A percentile compares a stretch with the other conserved stretches of the same genome.
Conservation (phyloP, 2,329 filamentous ascomycete species). For the Arachnomyces sp. region DNA sequence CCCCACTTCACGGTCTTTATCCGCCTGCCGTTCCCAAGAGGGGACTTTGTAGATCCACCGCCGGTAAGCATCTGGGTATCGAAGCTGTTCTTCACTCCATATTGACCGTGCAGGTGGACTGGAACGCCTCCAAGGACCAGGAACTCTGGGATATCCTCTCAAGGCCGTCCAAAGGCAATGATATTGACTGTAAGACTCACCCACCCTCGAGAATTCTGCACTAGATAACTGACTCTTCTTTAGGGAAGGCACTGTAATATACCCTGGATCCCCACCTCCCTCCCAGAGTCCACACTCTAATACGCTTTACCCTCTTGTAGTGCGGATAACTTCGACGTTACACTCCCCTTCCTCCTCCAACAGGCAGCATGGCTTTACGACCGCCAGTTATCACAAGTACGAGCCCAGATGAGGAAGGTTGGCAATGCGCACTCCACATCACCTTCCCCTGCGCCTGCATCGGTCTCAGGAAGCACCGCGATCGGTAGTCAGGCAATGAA, state of each 20-base stretch:
- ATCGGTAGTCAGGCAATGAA: conserved; percentile 29
- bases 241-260: conserved; percentile 66
- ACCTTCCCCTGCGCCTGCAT: conserved; percentile 35
- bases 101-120: conserved; percentile 58
- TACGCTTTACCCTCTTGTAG: conserved; percentile 33
- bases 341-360: conserved; percentile 79
- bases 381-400: conserved; percentile 78
- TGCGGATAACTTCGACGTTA: conserved; percentile 71
- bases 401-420: conserved; percentile 74
- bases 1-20: conserved; percentile 64
- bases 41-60: conserved; percentile 82
- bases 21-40: conserved; percentile 77
- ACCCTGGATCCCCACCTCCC: neutral
- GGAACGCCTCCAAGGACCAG: conserved; percentile 80
- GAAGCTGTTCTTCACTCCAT: conserved; percentile 1
- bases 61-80: conserved; percentile 48
- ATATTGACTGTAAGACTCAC: conserved; percentile 69
- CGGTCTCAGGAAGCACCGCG: conserved; percentile 34
- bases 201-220: neutral
- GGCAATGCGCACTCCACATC: conserved; percentile 33
- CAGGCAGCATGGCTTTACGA: conserved; percentile 93
- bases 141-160: conserved; percentile 86
- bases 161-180: conserved; percentile 64
- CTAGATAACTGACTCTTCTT: conserved; percentile 13
- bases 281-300: conserved; percentile 1